Evolutionary conservation across 2,329 filamentous ascomycete species (phyloP).

Genomic region (Monilinia fructicola): DNA sequence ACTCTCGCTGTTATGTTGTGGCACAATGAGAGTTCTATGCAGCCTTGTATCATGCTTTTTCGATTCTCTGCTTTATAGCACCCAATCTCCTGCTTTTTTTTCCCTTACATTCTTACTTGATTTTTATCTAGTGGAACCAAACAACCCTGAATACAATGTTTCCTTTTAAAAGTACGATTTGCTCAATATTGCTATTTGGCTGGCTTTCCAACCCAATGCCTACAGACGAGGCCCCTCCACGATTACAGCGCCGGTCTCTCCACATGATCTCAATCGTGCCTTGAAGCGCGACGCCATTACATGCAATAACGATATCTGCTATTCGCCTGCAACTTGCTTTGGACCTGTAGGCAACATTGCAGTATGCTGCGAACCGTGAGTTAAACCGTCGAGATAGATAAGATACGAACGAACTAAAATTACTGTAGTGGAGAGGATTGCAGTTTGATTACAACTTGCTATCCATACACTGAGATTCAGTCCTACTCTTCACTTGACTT

Average conservation of each 20-base stretch:
- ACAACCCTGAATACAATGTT: not conserved
- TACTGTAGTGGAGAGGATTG: not conserved
- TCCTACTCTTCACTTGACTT: not conserved
- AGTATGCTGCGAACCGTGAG: conserved; percentile 1
- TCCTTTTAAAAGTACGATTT: not conserved
- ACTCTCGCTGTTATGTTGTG: conserved; percentile 1
- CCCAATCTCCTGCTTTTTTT: not conserved
- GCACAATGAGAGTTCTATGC: not conserved
- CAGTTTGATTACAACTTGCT: not conserved
- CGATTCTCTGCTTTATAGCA: not conserved
- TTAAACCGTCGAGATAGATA: not conserved
- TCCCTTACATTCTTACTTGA: not conserved
- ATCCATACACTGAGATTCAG: not conserved
- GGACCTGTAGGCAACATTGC: not conserved
- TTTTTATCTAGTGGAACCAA: not conserved
- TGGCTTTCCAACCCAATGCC: not conserved
- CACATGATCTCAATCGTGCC: not conserved
- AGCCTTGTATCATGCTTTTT: not conserved
- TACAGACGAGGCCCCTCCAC: not conserved
- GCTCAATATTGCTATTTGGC: not conserved
- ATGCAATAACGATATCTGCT: conserved; percentile 5
- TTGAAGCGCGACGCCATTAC: not conserved
- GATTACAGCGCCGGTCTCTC: conserved; percentile 1
- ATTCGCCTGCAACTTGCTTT: not conserved
- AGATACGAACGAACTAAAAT: not conserved